Conservation (phyloP, 2,329 filamentous ascomycete species). For the Fusarium keratoplasticum region DNA sequence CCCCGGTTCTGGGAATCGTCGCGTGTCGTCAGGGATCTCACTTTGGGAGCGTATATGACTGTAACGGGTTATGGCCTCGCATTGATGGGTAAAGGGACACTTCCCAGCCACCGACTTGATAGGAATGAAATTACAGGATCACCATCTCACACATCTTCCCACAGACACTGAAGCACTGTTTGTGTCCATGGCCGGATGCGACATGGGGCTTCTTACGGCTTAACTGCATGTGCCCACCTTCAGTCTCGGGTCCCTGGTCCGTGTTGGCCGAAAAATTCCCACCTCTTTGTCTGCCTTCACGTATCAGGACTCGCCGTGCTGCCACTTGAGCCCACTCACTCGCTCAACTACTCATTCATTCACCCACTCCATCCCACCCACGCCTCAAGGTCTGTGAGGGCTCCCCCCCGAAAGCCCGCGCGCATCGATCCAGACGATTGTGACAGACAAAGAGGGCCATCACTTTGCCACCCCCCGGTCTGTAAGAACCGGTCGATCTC, state of each 20-base stretch:
- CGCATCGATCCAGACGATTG: conserved; percentile 21
- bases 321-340: conserved; percentile 19
- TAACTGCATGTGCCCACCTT: conserved; percentile 25
- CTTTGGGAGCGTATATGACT: neutral
- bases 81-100: conserved; percentile 3
- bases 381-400: conserved; percentile 21
- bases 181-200: conserved; percentile 12
- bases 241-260: conserved; percentile 26
- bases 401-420: conserved; percentile 28
- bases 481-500: conserved; percentile 37
- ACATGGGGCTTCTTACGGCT: neutral
- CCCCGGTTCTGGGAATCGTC: conserved; percentile 30
- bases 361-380: conserved; percentile 15
- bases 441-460: conserved; percentile 16
- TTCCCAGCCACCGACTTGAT: conserved; percentile 18
- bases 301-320: conserved; percentile 17
- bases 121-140: neutral
- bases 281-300: neutral
- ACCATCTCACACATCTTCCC: too few species aligned
- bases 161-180: neutral
- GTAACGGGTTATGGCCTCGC: conserved; percentile 13
- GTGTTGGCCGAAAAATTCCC: conserved; percentile 19
- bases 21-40: conserved; percentile 35
- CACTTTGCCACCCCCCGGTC: conserved; percentile 24
- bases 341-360: conserved; percentile 4